Evolutionary conservation across 2,329 filamentous ascomycete genomes (phyloP).

Genomic region (Paecilomyces variotii): DNA sequence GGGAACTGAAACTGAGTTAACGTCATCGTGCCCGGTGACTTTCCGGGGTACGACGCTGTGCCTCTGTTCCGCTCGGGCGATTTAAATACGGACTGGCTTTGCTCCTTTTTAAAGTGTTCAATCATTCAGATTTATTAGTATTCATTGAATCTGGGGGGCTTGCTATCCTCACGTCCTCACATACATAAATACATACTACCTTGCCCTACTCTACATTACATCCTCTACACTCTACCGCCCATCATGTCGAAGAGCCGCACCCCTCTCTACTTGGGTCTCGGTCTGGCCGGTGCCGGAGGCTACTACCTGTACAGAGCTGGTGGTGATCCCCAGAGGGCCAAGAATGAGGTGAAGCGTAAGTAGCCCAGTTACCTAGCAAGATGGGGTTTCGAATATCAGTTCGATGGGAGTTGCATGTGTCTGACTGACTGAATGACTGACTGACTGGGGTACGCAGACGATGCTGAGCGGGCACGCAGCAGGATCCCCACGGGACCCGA

Average conservation of each 20-base stretch:
- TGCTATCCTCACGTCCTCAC: background rate
- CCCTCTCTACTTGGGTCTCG: conserved; percentile 41
- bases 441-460: conserved; percentile 47
- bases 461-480: conserved; percentile 61
- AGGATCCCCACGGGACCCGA: conserved; percentile 58
- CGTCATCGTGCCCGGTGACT: background rate
- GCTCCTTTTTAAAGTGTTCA: no score
- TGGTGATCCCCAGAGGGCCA: conserved; percentile 70
- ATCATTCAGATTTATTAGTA: no score
- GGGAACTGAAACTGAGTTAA: background rate
- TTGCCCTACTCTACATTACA: background rate
- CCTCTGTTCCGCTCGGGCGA: background rate
- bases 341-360: conserved; percentile 79
- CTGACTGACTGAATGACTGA: background rate
- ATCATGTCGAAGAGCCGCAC: conserved; percentile 24
- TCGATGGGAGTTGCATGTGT: background rate
- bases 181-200: no score
- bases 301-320: conserved; percentile 92
- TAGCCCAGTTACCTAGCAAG: conserved; percentile 8
- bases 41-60: background rate
- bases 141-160: background rate
- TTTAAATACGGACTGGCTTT: background rate
- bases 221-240: background rate
- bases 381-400: background rate
- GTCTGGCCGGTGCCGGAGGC: conserved; percentile 59